Base-by-base conservation (phyloP, 257 asterid species). In the Ehretia macrophylla region DNA sequence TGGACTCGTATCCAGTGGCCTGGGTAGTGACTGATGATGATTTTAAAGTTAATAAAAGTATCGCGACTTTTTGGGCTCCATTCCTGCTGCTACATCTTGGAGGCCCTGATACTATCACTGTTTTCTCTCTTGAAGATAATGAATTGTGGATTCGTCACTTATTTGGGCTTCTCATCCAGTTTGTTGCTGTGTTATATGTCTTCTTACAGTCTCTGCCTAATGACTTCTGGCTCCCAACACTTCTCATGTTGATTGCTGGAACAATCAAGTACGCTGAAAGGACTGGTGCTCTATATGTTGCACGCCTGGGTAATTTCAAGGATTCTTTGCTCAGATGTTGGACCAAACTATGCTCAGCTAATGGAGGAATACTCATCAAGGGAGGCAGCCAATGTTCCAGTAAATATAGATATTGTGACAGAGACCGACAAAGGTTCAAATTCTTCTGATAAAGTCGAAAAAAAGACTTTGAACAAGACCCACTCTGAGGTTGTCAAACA, bases 191-290 rank as follows among this genome's bases (percentile, higher is more conserved):
- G 5, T 14, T 51, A 0, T 79, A 74, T 13, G 80, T 82, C 6
- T 73, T 82, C 57, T 20, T 21, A 22, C 79, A 40, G 19, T 63
- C 85, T 0, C 54, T 69, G 1, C 73, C 77, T 11, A 69, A 72
- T 66, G 23, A 8, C 0, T 58, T 79, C 0, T 60, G 71, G 72
- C 22, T 77, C 44, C 85, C 85, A 14, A 76, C 82, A 1, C 8
- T 48, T 0, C 53, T 75, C 17, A 19, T 82, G 68, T 46, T 74
- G 13, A 0, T 61, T 0, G 55, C 74, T 0, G 83, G 88, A 27
- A 19, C 65, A 10, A 51, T 73, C 67, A 82, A 79, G 74, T 79
- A 74, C 12, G 59, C 40, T 1, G 88, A 79, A 60, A 61, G 83
- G 51, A 72, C 71, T 1, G 42, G 63, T 4, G 42, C 88, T 0